Base-by-base conservation (phyloP, 225 moss, liverwort and hornwort genomes). In the Polytrichum formosum region DNA sequence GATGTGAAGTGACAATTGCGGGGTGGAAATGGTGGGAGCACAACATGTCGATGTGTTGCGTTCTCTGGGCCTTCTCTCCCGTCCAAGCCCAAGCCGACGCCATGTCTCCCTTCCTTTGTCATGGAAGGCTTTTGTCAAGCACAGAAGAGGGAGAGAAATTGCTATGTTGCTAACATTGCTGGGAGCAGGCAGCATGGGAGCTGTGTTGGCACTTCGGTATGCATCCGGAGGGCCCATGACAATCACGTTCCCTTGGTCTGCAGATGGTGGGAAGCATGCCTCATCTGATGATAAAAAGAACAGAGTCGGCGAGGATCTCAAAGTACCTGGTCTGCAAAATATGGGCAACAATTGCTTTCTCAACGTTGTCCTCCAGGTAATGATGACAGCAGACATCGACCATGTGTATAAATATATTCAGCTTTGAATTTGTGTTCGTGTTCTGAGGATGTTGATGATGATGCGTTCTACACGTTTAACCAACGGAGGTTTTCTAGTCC, bases 291-390 rank as follows among this genome's bases (percentile, higher is more conserved):
- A 53, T 70, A 74, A 74, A 75, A 75, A 69, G 28, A 70, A 68
- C 55, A 28, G 37, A 71, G 74, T 27, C 70, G 55, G 71, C 21
- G 85, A 82, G 71, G 46, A 16, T 46, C 85, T 90, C 66, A 90
- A 87, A 55, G 76, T 92, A 66, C 87, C 93, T 71, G 96, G 96
- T 59, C 82, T 97, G 69, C 89, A 85, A 70, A 97, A 97, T 67
- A 78, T 84, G 71, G 93, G 93, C 63, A 97, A 92, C 76, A 93
- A 85, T 58, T 97, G 96, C 80, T 93, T 97, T 70, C 77, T 93
- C 35, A 97, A 97, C 74, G 96, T 93, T 65, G 82, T 97, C 65
- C 90, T 97, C 71, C 96, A 97, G 96, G 96, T 91, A 78, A 61
- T 72, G 16, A 13, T 13, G 46, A 46, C 21, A 66, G 59, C 69